Conservation (phyloP, 2,329 filamentous ascomycete genomes). For the Penicillium sp. region DNA sequence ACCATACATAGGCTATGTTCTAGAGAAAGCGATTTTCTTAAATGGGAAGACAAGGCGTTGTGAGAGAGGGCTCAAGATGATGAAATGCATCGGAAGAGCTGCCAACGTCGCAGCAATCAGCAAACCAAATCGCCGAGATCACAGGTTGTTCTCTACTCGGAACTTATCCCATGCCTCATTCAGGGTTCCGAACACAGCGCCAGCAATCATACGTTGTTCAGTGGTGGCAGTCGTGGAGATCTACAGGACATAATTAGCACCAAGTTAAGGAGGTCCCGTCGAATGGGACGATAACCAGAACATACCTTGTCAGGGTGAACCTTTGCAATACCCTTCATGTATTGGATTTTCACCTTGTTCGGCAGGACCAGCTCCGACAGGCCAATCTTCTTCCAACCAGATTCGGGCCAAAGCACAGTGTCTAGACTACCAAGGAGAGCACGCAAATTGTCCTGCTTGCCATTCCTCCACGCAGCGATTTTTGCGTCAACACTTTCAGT, state of each 20-base stretch:
- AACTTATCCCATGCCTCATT: conserved; percentile 73
- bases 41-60: background rate
- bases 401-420: conserved; percentile 83
- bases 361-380: conserved; percentile 91
- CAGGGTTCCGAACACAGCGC: conserved; percentile 64
- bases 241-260: conserved; percentile 38
- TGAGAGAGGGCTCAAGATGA: background rate
- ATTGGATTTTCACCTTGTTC: conserved; percentile 93
- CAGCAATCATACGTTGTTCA: conserved; percentile 68
- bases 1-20: conserved; percentile 14
- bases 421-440: conserved; percentile 86
- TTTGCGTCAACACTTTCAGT: conserved; percentile 81
- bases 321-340: conserved; percentile 99
- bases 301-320: conserved; percentile 97
- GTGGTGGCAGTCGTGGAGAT: conserved; percentile 65
- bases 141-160: conserved; percentile 63
- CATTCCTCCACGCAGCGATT: conserved; percentile 79
- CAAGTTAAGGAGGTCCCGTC: background rate
- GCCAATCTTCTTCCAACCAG: conserved; percentile 95
- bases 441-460: conserved; percentile 88
- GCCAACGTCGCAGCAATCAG: background rate
- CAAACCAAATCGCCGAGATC: conserved; percentile 10
- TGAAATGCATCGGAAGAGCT: conserved; percentile 1
- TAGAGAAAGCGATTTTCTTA: conserved; percentile 4
- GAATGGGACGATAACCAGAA: conserved; percentile 18